These are phyloP conservation scores for Plasmodium ovale DNA, from an alignment of 169 alveolate species.

Conservation along the genomic window DNA sequence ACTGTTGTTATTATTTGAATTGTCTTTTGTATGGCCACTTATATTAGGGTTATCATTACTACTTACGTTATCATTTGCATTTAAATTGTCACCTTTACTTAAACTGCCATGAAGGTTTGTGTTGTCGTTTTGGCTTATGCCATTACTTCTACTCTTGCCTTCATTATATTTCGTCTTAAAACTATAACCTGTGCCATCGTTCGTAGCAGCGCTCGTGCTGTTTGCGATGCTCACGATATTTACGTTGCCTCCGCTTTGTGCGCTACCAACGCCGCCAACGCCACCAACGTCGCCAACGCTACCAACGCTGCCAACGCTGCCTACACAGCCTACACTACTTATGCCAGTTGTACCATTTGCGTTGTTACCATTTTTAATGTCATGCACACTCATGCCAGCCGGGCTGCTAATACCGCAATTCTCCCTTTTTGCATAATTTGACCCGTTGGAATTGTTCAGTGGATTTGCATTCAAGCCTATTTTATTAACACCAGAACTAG, in stretches of 20 bases:
- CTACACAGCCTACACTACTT: too few species aligned
- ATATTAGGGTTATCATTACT: not conserved
- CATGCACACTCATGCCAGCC: not conserved
- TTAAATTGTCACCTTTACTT: not conserved
- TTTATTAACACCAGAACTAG: conserved; percentile 33
- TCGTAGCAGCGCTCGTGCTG: not conserved
- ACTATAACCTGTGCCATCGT: too few species aligned
- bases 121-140: conserved; percentile 9
- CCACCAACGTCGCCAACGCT: not conserved
- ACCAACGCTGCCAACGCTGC: not conserved
- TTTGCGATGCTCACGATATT: not conserved
- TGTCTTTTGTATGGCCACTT: conserved; percentile 8
- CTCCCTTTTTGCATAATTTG: conserved; percentile 6
- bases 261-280: not conserved
- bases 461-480: conserved; percentile 13
- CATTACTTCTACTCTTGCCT: not conserved
- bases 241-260: not conserved
- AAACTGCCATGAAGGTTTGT: not conserved
- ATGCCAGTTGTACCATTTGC: too few species aligned
- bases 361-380: not conserved
- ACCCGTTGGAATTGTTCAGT: not conserved
- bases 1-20: conserved; percentile 8
- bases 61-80: not conserved
- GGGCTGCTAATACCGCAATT: not conserved
- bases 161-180: not conserved